Base-by-base conservation (phyloP, 1,284 basidiomycete species). In the Moniliophthora roreri region DNA sequence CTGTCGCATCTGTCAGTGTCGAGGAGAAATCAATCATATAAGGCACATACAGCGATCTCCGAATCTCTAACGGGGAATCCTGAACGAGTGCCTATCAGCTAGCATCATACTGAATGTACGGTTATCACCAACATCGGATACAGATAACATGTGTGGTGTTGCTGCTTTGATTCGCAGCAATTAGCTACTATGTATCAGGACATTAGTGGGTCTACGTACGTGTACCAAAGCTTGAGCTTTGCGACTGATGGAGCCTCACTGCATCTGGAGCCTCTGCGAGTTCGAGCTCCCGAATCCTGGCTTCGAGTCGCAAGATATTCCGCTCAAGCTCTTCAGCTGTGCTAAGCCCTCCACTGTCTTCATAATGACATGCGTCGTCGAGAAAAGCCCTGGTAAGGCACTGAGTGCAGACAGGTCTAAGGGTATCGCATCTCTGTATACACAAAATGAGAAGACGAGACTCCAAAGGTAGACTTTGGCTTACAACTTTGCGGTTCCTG, bases 291-390 rank as follows among this genome's bases (percentile, higher is more conserved):
- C 63, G 69, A 44, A 75, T 71, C n/a, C 70, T 65, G 5, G 62
- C 66, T 55, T 74, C 69, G 15, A 76, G 59, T 10, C 66, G 64
- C 6, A 69, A 63, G 8, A 76, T 70, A 49, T 66, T 66, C 32
- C 71, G 67, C 52, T 75, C 72, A 5, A 75, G 62, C 20, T 68
- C 63, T 51, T 72, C 68, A 3, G 68, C 66, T 20, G 63, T 65
- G 6, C 72, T 70, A 15, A 63, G 67, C 36, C 69, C 70, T 36
- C 16, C 61, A 7, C 28, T 62, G 21, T 62, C 61, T 9, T 65
- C 66, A 54, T 75, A 76, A 61, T 75, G 72, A 50, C 74, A 76
- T 52, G 72, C 69, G 38, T 73, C 69, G 1, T 66, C 62, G 15
- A 52, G 55, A 8, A 66, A 65, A 44, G 67, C 63, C n/a, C 66